Evolutionary conservation across 202 grass and related monocot species (phyloP), one percentile per base, ranked within the genome.

Genomic region (Brachypodium distachyon): DNA sequence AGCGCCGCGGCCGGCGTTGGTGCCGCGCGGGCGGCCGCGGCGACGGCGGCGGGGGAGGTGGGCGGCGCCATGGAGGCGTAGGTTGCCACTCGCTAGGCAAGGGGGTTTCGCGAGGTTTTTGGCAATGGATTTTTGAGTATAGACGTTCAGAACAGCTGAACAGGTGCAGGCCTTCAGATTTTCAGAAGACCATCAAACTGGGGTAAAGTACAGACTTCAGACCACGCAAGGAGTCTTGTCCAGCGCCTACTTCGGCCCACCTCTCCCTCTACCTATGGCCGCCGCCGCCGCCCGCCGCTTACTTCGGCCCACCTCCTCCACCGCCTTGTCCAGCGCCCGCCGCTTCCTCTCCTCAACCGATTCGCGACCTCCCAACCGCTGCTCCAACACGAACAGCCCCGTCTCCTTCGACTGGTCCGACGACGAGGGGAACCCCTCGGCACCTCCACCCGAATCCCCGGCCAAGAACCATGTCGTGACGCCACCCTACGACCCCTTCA

Each of bases 391-490:
- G 22, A 97, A 94, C 73, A 81, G 84, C 83, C 74, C 89, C 25
- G 72, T 86, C 31, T 72, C 87, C 73, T 97, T 94, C 77, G 89
- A 90, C 53, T 97, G 86, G 86, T 94, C 95, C 38, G 86, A 89
- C 72, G 84, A 90, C 7, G 73, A 67, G 2, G 81, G 89, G 28
- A 81, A 22, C 47, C 22, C 76, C 43, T 21, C 82, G 22, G 44
- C 40, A 4, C 8, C 67, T 58, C 76, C 67, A 80, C 37, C 33
- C 10, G 13, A 66, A 44, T 19, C 67, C 41, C 46, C 76, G 40
- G 49, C 40, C 4, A 78, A 87, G 57, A 84, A 46, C 25, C 19
- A 77, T 4, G 39, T 72, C 5, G 55, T 84, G 1, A 88, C 94
- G 56, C 88, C 82, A 9, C 94, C 91, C 18, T 90, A 89, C 36